Evolutionary conservation across 2,329 filamentous ascomycete species (phyloP).

Genomic region (Talaromyces piceae): DNA sequence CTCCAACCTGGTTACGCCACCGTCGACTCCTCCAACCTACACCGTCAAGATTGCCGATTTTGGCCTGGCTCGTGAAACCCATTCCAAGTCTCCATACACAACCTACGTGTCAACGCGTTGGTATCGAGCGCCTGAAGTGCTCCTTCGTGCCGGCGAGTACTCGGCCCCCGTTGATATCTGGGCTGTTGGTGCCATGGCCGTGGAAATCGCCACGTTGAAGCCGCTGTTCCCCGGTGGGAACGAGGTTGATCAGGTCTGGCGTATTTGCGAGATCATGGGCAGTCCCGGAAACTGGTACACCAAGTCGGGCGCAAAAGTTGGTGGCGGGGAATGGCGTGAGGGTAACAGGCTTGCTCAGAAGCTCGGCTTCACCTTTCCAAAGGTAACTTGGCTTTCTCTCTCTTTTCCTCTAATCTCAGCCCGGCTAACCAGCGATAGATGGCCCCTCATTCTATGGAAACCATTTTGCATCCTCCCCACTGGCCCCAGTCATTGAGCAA

Average conservation of each 20-base stretch:
- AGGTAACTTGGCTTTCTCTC: slow-evolving; percentile 37
- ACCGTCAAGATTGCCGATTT: slow-evolving; percentile 99
- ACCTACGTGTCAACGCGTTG: slow-evolving; percentile 97
- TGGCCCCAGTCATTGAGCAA: slow-evolving; percentile 84
- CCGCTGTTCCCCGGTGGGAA: slow-evolving; percentile 95
- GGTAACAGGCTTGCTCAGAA: slow-evolving; percentile 88
- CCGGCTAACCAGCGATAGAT: slow-evolving; percentile 51
- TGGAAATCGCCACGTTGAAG: slow-evolving; percentile 93
- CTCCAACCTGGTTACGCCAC: slow-evolving; percentile 85
- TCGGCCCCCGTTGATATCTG: slow-evolving; percentile 97
- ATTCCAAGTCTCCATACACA: slow-evolving; percentile 92
- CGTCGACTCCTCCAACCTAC: slow-evolving; percentile 86
- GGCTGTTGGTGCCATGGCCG: slow-evolving; percentile 97
- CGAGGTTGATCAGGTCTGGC: slow-evolving; percentile 98
- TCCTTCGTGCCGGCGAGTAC: slow-evolving; percentile 90
- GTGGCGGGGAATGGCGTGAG: slow-evolving; percentile 95
- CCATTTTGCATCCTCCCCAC: slow-evolving; percentile 79
- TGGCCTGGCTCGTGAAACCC: slow-evolving; percentile 91
- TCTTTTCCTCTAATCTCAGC: not conserved
- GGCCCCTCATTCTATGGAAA: slow-evolving; percentile 95
- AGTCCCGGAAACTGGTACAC: slow-evolving; percentile 98
- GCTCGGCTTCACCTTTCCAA: slow-evolving; percentile 96
- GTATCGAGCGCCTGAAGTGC: slow-evolving; percentile 89
- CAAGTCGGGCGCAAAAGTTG: slow-evolving; percentile 77
- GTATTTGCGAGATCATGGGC: slow-evolving; percentile 98